Base-by-base conservation (phyloP, 306 rosid species). In the Boehmeria nivea region DNA sequence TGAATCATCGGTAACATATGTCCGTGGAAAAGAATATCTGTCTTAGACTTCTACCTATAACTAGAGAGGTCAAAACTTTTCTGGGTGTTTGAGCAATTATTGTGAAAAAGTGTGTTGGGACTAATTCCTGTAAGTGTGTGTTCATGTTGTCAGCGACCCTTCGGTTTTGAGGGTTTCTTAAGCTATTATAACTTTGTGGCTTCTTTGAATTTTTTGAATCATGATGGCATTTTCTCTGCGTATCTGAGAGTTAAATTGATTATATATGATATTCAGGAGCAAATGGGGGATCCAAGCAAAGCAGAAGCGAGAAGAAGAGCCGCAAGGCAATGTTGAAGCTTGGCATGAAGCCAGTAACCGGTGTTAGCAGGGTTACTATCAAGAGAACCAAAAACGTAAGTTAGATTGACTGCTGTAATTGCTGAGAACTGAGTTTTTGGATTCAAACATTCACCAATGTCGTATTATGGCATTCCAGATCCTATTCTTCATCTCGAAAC, bases 231-330 rank as follows among this genome's bases (percentile, higher is more conserved):
- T n/a, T 48, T 61, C 27, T 40, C 16, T 50, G 0, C 37, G 50
- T 54, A 17, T 17, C 26, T 26, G 61, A 1, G 14, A 21, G 19
- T 59, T 40, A 37, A 15, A 51, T 27, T 43, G 38, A 25, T 31
- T 68, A 60, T 57, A 55, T 28, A 27, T 54, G 65, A 40, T 42
- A 57, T 78, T 45, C 70, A 81, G 96, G 81, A 45, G 80, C 67
- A 17, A 37, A 67, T 47, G 99, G 83, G 54, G 77, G 84, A 51
- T 87, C 96, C 24, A 93, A 93, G 72, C 99, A 93, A 72, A 87
- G 95, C 87, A 75, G 96, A 72, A 93, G 96, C 12, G 99, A 93
- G 76, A 93, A 93, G 79, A 93, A 93, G 81, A 93, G 96, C 55
- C 81, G 96, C 51, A 93, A 93, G 67, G 99, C 96, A 16, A 85